These are phyloP conservation scores for Sarocladiaceae sp. DNA, from an alignment of 2,329 filamentous ascomycete species.

Conservation along the genomic window DNA sequence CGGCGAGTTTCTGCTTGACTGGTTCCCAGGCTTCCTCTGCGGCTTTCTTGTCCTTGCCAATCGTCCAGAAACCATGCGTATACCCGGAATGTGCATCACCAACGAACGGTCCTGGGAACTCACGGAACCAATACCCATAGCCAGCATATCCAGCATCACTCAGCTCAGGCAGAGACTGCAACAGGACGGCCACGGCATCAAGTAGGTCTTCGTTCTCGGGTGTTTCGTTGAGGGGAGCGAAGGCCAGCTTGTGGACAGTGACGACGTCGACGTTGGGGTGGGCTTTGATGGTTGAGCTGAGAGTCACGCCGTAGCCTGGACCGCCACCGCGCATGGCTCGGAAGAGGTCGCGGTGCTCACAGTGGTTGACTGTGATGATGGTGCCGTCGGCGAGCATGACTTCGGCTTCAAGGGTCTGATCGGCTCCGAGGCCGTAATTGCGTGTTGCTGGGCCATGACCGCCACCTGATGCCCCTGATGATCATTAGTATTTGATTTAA, in stretches of 20 bases:
- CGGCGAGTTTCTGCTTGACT: slow-evolving; percentile 14
- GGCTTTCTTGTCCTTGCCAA: slow-evolving; percentile 19
- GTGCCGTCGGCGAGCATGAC: slow-evolving; percentile 33
- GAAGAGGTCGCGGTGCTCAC: slow-evolving; percentile 30
- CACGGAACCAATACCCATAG: slow-evolving; percentile 23
- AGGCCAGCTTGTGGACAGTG: slow-evolving; percentile 18
- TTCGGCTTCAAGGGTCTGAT: slow-evolving; percentile 38
- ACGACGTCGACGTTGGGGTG: slow-evolving; percentile 26
- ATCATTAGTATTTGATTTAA: not conserved
- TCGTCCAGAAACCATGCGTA: slow-evolving; percentile 22
- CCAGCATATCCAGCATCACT: slow-evolving; percentile 25
- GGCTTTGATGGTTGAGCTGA: slow-evolving; percentile 35
- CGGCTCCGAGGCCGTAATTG: slow-evolving; percentile 37
- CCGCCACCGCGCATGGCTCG: slow-evolving; percentile 36
- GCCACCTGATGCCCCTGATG: slow-evolving; percentile 27
- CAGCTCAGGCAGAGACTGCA: slow-evolving; percentile 26
- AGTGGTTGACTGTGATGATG: slow-evolving; percentile 27
- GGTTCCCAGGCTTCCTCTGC: slow-evolving; percentile 17
- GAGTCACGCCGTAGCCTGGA: slow-evolving; percentile 28
- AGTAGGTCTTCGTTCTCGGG: slow-evolving; percentile 21
- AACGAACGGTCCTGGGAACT: slow-evolving; percentile 19
- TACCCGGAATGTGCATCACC: slow-evolving; percentile 22
- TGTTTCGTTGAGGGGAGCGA: slow-evolving; percentile 17
- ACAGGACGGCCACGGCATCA: slow-evolving; percentile 22
- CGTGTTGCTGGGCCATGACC: slow-evolving; percentile 34